Percentiles rank a stretch among this genome's conserved stretches.
These are phyloP conservation scores for Entomortierella lignicola DNA, from an alignment of 192 early-diverging fungal species.

Conservation along the genomic window DNA sequence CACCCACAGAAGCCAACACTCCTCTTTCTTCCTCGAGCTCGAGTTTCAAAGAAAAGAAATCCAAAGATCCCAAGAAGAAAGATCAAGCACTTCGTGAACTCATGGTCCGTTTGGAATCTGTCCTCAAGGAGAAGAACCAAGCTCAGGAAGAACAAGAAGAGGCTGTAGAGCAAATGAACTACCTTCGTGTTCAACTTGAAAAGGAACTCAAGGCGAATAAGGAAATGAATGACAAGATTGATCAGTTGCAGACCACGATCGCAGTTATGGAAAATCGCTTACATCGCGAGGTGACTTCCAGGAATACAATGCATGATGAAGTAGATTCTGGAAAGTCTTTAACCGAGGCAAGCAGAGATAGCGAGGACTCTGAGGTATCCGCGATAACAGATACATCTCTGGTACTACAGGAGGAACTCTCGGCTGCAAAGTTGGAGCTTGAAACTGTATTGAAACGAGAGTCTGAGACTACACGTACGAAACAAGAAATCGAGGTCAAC, in stretches of 20 bases:
- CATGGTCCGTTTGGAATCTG: constrained; percentile 25
- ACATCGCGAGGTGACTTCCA: background rate
- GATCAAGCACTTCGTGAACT: constrained; percentile 36
- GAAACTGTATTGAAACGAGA: constrained; percentile 5
- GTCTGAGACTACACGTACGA: background rate
- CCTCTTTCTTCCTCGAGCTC: background rate
- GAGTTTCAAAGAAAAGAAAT: background rate
- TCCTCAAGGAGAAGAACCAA: constrained; percentile 40
- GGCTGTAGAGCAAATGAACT: constrained; percentile 6
- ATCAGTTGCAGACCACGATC: constrained; percentile 9
- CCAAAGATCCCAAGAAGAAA: constrained; percentile 16
- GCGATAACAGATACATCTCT: background rate
- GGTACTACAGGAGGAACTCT: background rate
- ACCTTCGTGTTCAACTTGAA: background rate
- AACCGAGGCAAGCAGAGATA: background rate
- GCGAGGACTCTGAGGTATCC: background rate
- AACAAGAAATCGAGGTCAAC: background rate
- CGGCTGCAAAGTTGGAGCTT: background rate
- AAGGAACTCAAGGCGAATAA: constrained; percentile 15
- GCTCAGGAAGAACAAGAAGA: constrained; percentile 37
- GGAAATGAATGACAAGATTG: constrained; percentile 18
- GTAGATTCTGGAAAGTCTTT: background rate
- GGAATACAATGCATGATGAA: background rate
- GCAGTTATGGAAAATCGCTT: constrained; percentile 14
- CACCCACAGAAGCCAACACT: no score